phyloP scores from a whole-genome alignment of 2,329 filamentous ascomycete species.

The Aspergillus felis region DNA sequence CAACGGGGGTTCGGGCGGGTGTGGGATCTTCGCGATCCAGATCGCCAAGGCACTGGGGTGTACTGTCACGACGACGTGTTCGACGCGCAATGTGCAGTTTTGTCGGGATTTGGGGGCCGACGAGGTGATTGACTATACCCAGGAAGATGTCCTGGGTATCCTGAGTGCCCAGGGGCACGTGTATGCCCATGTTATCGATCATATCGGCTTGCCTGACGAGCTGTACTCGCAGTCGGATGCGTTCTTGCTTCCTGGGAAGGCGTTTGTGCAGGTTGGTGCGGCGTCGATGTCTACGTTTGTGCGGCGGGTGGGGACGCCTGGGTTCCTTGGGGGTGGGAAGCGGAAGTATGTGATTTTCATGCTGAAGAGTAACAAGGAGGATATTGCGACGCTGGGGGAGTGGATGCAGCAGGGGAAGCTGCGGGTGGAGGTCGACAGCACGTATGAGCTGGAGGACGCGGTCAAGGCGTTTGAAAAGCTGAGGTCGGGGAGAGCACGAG shows the following conservation, averaged over 20 bases:
- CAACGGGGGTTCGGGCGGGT: slow-evolving; percentile 62
- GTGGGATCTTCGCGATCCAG: slow-evolving; percentile 59
- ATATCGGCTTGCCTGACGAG: slow-evolving; percentile 48
- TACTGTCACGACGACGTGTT: slow-evolving; percentile 58
- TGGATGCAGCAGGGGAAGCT: slow-evolving; percentile 59
- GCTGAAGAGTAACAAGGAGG: slow-evolving; percentile 37
- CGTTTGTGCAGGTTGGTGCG: slow-evolving; percentile 53
- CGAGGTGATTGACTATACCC: slow-evolving; percentile 59
- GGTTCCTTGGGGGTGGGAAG: slow-evolving; percentile 49
- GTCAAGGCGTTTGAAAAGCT: slow-evolving; percentile 57
- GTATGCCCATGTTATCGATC: slow-evolving; percentile 56
- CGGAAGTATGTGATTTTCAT: slow-evolving; percentile 33
- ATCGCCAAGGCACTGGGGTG: slow-evolving; percentile 60
- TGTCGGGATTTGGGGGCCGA: slow-evolving; percentile 60
- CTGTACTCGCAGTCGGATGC: slow-evolving; percentile 53
- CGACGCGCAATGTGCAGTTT: slow-evolving; percentile 53
- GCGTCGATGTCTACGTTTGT: slow-evolving; percentile 28
- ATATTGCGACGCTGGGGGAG: slow-evolving; percentile 48
- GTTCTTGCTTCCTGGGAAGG: slow-evolving; percentile 48
- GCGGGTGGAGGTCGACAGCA: slow-evolving; percentile 53
- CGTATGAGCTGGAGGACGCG: slow-evolving; percentile 54
- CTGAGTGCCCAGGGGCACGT: slow-evolving; percentile 47
- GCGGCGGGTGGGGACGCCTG: slow-evolving; percentile 41
- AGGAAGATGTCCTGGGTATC: slow-evolving; percentile 43
- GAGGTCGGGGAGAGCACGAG: slow-evolving; percentile 52